These are phyloP conservation scores for Lyophyllum semitale DNA, from an alignment of 768 basidiomycete genomes.

Conservation along the genomic window DNA sequence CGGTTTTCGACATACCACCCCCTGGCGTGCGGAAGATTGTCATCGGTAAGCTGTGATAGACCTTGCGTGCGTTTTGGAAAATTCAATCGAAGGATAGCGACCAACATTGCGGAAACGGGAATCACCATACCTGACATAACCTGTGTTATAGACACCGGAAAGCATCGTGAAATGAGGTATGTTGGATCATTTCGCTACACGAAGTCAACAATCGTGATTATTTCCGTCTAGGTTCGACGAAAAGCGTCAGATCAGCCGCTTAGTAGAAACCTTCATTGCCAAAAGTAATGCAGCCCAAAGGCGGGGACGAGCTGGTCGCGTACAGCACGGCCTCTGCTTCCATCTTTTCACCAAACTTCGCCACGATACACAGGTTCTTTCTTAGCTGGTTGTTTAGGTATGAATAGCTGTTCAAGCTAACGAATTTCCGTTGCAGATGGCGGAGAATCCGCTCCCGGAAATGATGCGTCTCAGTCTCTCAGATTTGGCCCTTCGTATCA, in stretches of 20 bases:
- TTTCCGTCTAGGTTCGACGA: constrained; percentile 77
- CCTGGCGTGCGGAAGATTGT: constrained; percentile 88
- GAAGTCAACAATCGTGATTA: not conserved
- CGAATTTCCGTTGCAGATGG: constrained; percentile 53
- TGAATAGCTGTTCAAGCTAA: constrained; percentile 1
- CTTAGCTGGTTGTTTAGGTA: not conserved
- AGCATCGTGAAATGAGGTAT: constrained; percentile 91
- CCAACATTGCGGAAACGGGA: constrained; percentile 95
- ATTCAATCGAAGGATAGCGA: constrained; percentile 48
- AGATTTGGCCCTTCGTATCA: constrained; percentile 87
- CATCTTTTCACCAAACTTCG: constrained; percentile 91
- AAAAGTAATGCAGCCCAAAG: constrained; percentile 90
- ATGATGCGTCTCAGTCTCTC: constrained; percentile 93
- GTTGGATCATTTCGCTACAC: not conserved
- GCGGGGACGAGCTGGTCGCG: constrained; percentile 90
- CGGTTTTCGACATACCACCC: constrained; percentile 89
- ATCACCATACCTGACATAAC: constrained; percentile 98
- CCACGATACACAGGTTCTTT: constrained; percentile 73
- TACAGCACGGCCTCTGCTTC: constrained; percentile 87
- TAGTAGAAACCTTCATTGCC: constrained; percentile 91
- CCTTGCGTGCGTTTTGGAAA: not conserved
- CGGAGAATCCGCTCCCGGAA: constrained; percentile 90
- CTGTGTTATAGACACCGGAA: constrained; percentile 93
- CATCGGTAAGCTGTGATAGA: constrained; percentile 57
- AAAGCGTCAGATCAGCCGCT: constrained; percentile 90